Percentiles rank a stretch among this genome's conserved stretches.
Evolutionary conservation across 306 rosid genomes (phyloP).

Genomic region (Malus fusca): DNA sequence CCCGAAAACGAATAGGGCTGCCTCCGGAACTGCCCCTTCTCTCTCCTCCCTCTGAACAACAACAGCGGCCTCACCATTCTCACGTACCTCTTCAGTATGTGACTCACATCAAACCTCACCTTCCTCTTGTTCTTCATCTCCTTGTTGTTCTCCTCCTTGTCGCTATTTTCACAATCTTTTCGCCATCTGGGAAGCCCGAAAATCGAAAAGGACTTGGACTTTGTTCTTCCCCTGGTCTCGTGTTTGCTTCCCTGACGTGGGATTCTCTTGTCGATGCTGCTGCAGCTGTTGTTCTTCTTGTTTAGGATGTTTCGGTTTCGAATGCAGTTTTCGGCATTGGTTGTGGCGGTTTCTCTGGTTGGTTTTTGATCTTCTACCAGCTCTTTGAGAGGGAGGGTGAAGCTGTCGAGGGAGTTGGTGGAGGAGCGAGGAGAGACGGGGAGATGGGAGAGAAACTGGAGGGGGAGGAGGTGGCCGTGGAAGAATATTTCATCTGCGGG

Average conservation of each 20-base stretch:
- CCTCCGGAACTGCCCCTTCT: slow-evolving; percentile 27
- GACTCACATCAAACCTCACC: slow-evolving; percentile 41
- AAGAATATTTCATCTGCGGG: slow-evolving; percentile 98
- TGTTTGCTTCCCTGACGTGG: slow-evolving; percentile 7
- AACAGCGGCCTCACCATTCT: slow-evolving; percentile 48
- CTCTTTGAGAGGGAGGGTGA: slow-evolving; percentile 52
- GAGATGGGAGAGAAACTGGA: slow-evolving; percentile 79
- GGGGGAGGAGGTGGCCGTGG: slow-evolving; percentile 96
- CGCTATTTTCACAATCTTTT: slow-evolving; percentile 38
- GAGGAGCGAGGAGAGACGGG: slow-evolving; percentile 77
- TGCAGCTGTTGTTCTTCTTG: background rate
- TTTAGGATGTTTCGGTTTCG: background rate
- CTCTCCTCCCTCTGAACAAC: slow-evolving; percentile 46
- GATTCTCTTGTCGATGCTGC: background rate
- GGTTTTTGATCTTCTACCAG: slow-evolving; percentile 21
- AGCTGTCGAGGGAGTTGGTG: slow-evolving; percentile 56
- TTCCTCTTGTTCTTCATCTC: slow-evolving; percentile 30
- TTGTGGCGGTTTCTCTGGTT: slow-evolving; percentile 19
- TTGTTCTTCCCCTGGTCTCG: slow-evolving; percentile 32
- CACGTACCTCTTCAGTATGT: slow-evolving; percentile 52
- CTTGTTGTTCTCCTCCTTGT: slow-evolving; percentile 18
- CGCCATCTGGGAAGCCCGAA: slow-evolving; percentile 47
- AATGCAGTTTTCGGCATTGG: background rate
- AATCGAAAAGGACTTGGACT: slow-evolving; percentile 56
- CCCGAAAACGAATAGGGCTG: slow-evolving; percentile 75